These are phyloP conservation scores for Pestalotiopsis sp. DNA, from an alignment of 2,329 filamentous ascomycete species.

Conservation along the genomic window DNA sequence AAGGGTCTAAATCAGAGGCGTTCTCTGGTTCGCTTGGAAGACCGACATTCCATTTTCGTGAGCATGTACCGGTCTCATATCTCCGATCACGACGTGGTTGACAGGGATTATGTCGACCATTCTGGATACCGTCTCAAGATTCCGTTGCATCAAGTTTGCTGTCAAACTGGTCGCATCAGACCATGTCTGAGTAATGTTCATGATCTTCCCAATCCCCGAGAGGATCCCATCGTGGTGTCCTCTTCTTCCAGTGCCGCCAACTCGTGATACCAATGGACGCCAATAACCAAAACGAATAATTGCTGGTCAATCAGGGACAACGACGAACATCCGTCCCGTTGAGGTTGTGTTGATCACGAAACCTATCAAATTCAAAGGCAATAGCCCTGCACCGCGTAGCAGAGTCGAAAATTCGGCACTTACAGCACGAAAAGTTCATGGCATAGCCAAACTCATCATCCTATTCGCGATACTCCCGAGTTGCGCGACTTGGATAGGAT, in stretches of 20 bases:
- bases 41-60: neutral
- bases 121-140: constrained; percentile 1
- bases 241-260: neutral
- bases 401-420: neutral
- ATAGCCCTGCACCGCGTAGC: neutral
- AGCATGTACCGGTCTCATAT: neutral
- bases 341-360: neutral
- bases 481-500: no score
- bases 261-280: neutral
- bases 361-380: neutral
- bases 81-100: neutral
- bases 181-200: neutral
- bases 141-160: neutral
- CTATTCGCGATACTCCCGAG: neutral
- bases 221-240: neutral
- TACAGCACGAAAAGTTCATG: neutral
- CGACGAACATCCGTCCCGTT: neutral
- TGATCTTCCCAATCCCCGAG: neutral
- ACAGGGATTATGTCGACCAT: neutral
- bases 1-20: neutral
- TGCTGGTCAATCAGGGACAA: neutral
- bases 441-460: neutral
- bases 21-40: neutral
- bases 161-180: neutral
- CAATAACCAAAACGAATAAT: neutral